phyloP scores from a whole-genome alignment of 768 basidiomycete species.

The Clitopilus hobsonii region DNA sequence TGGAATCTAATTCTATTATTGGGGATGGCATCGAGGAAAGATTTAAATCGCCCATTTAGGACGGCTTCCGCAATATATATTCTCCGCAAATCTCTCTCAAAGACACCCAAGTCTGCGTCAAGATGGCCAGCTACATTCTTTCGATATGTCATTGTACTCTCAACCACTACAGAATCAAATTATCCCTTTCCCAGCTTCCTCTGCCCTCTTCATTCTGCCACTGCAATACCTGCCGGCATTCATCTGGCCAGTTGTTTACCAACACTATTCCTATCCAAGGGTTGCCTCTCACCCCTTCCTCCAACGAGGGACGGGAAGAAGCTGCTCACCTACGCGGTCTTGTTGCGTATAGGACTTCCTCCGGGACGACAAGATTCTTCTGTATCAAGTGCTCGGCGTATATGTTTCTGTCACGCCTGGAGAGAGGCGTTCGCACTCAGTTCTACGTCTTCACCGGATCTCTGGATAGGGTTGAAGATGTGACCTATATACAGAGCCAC shows the following conservation, averaged over 20 bases:
- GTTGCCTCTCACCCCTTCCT: constrained; percentile 11
- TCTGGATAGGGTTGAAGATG: constrained; percentile 18
- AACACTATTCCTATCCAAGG: constrained; percentile 16
- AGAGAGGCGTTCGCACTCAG: constrained; percentile 1
- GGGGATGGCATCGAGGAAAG: no score
- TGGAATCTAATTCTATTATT: no score
- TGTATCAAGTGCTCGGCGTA: constrained; percentile 24
- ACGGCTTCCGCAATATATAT: neutral
- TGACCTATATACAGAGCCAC: constrained; percentile 18
- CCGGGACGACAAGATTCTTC: constrained; percentile 19
- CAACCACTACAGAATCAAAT: constrained; percentile 21
- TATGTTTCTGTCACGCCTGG: constrained; percentile 14
- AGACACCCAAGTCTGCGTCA: neutral
- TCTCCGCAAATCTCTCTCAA: neutral
- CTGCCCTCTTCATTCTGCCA: constrained; percentile 20
- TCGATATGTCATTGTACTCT: constrained; percentile 1
- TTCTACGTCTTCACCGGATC: constrained; percentile 22
- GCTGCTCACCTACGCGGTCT: constrained; percentile 15
- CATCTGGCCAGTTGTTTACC: constrained; percentile 21
- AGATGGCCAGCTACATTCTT: neutral
- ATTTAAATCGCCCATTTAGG: neutral
- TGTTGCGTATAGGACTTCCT: constrained; percentile 17
- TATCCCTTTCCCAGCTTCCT: constrained; percentile 17
- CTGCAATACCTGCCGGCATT: constrained; percentile 24
- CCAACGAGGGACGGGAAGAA: constrained; percentile 2